Base-by-base conservation (phyloP, 768 basidiomycete species). In the Mycena albidolilacea region DNA sequence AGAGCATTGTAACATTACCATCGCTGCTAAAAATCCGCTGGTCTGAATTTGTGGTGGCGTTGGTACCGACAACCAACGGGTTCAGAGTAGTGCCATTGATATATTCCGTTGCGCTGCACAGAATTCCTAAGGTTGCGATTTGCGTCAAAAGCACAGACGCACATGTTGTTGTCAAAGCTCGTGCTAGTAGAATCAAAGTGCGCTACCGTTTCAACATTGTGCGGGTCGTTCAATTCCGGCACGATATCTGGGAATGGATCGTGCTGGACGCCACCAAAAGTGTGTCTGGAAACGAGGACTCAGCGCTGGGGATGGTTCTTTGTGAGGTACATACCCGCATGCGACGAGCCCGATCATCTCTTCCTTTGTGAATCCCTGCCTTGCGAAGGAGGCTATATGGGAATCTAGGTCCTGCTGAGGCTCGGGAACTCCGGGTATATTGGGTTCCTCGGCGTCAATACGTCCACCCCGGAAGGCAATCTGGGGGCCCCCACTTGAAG, bases 11-110 rank as follows among this genome's bases (percentile, higher is more conserved):
- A 37, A 69, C 77, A 62, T 85, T 84, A 7, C 78, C 79, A 65
- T 84, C 84, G 30, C 78, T 79, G 50, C 77, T 71, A 65, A 84
- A 84, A 8, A 84, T 79, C 8, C 80, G 81, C 39, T 82, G 75
- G 69, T 85, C 84, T 12, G 83, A 84, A 12, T 77, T 80, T 77
- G 83, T 77, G 7, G 84, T 84, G 50, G 72, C 75, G 67, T 85
- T 85, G 2, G 78, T 58, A 43, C 78, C 77, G 14, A 79, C 78
- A 38, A 84, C 83, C 50, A 84, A 81, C 11, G 81, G 79, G 43
- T 85, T 83, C 57, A 77, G 74, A 1, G 84, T 84, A 14, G 79
- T 77, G 10, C 83, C 83, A 60, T 79, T 76, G 39, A 85, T 78
- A 70, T 84, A 85, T 70, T 84, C 81, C 9, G 79, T 82, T 8